Conservation (phyloP, 495 filamentous ascomycete genomes). For the Aspergillus steynii region DNA sequence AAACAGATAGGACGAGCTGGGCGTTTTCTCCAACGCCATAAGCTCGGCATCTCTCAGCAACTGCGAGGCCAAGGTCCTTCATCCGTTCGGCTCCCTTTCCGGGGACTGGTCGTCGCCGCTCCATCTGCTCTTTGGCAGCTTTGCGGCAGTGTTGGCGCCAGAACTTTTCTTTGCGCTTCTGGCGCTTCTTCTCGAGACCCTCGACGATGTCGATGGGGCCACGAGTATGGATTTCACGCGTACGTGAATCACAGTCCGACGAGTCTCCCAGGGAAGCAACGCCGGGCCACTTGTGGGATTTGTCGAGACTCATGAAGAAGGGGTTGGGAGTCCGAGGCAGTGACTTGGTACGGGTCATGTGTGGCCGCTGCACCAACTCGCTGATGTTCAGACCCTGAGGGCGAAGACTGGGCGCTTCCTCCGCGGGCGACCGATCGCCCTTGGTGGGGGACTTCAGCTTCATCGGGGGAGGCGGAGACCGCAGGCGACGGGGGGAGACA, state of each 20-base stretch:
- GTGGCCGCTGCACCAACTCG: conserved; percentile 61
- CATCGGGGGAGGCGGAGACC: conserved; percentile 56
- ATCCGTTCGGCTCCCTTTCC: conserved; percentile 92
- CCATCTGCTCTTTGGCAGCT: conserved; percentile 59
- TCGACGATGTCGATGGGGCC: conserved; percentile 97
- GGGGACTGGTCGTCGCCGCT: conserved; percentile 60
- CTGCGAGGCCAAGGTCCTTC: conserved; percentile 86
- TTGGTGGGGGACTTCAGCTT: conserved; percentile 30
- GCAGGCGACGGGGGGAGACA: conserved; percentile 68
- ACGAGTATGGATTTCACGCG: conserved; percentile 59
- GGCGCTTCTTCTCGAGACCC: conserved; percentile 89
- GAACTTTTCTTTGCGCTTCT: conserved; percentile 86
- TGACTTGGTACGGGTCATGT: conserved; percentile 72
- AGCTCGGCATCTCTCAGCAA: conserved; percentile 70
- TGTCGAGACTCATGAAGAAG: conserved; percentile 53
- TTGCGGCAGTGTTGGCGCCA: conserved; percentile 79
- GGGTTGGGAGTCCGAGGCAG: conserved; percentile 71
- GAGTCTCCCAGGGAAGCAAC: conserved; percentile 33
- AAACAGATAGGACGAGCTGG: conserved; percentile 83
- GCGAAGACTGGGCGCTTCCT: conserved; percentile 28
- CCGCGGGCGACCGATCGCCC: conserved; percentile 30
- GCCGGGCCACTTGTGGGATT: conserved; percentile 38
- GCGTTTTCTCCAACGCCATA: conserved; percentile 58
- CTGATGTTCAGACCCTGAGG: conserved; percentile 51
- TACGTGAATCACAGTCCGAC: conserved; percentile 41